Percentiles rank a stretch among this genome's conserved stretches.
These are phyloP conservation scores for Globisporangium megalacanthum DNA, from an alignment of 352 stramenopile genomes.

Conservation along the genomic window DNA sequence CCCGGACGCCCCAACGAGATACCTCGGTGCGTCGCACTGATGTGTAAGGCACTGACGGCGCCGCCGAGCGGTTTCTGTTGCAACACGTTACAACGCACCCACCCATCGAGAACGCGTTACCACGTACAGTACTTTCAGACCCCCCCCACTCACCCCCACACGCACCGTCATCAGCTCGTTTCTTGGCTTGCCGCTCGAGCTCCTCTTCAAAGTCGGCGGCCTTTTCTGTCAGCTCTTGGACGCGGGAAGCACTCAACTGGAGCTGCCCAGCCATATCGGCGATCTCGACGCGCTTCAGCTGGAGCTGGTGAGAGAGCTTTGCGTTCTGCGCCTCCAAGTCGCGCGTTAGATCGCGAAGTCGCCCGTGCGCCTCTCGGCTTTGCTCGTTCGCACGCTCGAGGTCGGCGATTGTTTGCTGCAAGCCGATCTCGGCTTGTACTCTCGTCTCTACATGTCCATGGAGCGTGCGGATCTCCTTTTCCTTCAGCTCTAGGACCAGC, in stretches of 20 bases:
- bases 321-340: neutral
- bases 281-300: conserved; percentile 8
- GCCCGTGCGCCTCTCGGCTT: conserved; percentile 13
- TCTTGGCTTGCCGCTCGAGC: conserved; percentile 27
- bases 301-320: conserved; percentile 3
- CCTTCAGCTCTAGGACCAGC: conserved; percentile 46
- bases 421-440: neutral
- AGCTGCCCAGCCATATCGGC: conserved; percentile 18
- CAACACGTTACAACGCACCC: no score
- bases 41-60: conserved; percentile 55
- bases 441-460: neutral
- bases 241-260: conserved; percentile 12
- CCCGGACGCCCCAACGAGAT: conserved; percentile 48
- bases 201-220: conserved; percentile 41
- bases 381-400: conserved; percentile 4
- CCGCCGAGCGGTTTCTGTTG: conserved; percentile 42
- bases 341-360: conserved; percentile 2
- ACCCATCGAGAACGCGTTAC: conserved; percentile 2
- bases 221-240: conserved; percentile 22
- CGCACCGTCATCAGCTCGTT: conserved; percentile 31
- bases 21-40: conserved; percentile 59
- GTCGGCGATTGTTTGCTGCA: conserved; percentile 10
- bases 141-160: neutral
- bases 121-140: conserved; percentile 7
- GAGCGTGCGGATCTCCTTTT: conserved; percentile 36